Conservation (phyloP, 495 filamentous ascomycete genomes). For the Penicillium steckii region DNA sequence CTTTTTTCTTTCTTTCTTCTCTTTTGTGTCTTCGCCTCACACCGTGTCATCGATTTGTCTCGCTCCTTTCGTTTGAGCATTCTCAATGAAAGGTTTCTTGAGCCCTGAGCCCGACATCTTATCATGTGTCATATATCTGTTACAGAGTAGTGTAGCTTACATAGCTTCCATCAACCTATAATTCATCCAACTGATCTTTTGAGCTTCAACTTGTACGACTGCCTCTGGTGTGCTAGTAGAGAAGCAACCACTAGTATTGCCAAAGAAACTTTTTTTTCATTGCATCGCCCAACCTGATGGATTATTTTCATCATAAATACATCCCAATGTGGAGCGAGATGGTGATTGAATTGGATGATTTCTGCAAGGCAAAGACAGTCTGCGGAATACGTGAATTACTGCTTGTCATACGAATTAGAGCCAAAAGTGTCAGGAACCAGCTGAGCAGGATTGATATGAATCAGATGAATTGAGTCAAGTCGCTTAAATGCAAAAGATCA, state of each 20-base stretch:
- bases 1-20: constrained; percentile 10
- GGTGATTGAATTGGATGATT: constrained; percentile 21
- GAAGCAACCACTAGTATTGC: too few species aligned
- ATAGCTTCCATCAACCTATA: constrained; percentile 22
- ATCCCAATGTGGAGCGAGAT: constrained; percentile 13
- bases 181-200: constrained; percentile 12
- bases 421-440: too few species aligned
- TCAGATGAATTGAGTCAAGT: not conserved
- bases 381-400: constrained; percentile 15
- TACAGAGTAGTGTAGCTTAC: constrained; percentile 21
- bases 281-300: too few species aligned
- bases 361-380: constrained; percentile 18
- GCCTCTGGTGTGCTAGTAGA: too few species aligned
- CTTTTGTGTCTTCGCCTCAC: constrained; percentile 6
- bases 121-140: not conserved
- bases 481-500: not conserved
- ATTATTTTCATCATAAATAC: constrained; percentile 10
- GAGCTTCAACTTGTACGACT: too few species aligned
- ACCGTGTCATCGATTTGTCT: constrained; percentile 7
- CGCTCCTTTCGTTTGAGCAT: not conserved
- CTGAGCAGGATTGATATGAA: not conserved
- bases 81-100: constrained; percentile 1
- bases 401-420: not conserved
- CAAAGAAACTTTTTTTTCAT: too few species aligned
- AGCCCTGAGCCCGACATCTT: not conserved